A percentile compares a stretch with the other conserved stretches of the same genome.
Evolutionary conservation across 805 yeast genomes (phyloP).

Genomic region (Saturnispora galanensis): DNA sequence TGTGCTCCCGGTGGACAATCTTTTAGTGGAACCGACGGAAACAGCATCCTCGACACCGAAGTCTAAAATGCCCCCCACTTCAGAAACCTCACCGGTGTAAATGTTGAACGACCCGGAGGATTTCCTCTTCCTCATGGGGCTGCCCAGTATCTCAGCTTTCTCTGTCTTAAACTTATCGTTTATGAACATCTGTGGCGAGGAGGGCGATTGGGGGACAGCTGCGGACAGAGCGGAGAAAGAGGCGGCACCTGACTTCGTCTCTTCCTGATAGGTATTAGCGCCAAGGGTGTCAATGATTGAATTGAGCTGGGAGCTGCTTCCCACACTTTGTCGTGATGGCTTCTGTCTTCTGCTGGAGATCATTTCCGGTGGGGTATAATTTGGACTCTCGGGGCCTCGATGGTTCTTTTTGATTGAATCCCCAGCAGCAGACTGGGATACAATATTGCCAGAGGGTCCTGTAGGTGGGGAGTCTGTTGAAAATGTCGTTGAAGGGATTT

Average conservation of each 20-base stretch:
- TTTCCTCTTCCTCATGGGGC: conserved; percentile 1
- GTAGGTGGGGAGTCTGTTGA: no score
- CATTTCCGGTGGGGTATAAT: conserved; percentile 50
- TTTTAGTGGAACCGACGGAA: no score
- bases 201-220: conserved; percentile 9
- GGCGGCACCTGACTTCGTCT: no score
- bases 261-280: no score
- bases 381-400: conserved; percentile 6
- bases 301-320: background rate
- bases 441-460: no score
- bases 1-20: no score
- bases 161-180: conserved; percentile 16
- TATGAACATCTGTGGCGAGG: conserved; percentile 20
- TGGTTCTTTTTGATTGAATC: background rate
- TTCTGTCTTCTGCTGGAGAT: conserved; percentile 42
- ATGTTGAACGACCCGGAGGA: conserved; percentile 6
- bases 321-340: conserved; percentile 1
- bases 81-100: conserved; percentile 8
- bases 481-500: background rate
- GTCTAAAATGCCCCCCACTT: background rate
- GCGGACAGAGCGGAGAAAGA: background rate
- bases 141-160: background rate
- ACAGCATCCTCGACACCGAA: background rate
- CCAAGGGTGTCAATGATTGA: background rate
- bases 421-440: background rate